Conservation (phyloP, 805 yeast species). For the Kodamaea neixiangensis region DNA sequence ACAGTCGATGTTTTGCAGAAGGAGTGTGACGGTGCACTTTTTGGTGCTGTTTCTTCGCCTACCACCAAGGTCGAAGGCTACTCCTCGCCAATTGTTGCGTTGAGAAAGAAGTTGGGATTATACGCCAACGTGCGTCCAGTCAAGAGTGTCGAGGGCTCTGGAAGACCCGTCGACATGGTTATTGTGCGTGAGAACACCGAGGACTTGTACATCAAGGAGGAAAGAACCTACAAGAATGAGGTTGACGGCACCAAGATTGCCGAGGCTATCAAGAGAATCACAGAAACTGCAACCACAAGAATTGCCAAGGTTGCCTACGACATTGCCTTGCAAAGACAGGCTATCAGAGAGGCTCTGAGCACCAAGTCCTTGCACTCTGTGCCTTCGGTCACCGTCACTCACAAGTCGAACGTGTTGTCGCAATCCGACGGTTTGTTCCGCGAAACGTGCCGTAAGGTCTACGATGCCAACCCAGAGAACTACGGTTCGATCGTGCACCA, state of each 20-base stretch:
- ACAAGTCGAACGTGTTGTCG: constrained; percentile 92
- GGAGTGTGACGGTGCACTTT: constrained; percentile 94
- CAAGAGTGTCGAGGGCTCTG: constrained; percentile 83
- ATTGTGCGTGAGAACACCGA: constrained; percentile 99
- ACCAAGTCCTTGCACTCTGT: constrained; percentile 34
- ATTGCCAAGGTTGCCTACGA: constrained; percentile 92
- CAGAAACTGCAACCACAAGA: constrained; percentile 80
- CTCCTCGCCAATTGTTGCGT: constrained; percentile 98
- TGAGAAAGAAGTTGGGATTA: constrained; percentile 90
- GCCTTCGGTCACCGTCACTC: constrained; percentile 87
- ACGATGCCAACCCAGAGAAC: constrained; percentile 55
- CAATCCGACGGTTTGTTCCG: constrained; percentile 95
- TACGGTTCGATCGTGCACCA: constrained; percentile 67
- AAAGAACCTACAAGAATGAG: constrained; percentile 61
- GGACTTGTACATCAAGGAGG: constrained; percentile 95
- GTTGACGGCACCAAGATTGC: constrained; percentile 88
- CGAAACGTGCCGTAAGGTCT: constrained; percentile 71
- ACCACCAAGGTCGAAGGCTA: constrained; percentile 92
- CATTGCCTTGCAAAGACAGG: constrained; percentile 89
- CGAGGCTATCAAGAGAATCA: constrained; percentile 95
- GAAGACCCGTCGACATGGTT: constrained; percentile 93
- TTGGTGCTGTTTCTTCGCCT: constrained; percentile 97
- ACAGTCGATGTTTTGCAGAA: constrained; percentile 76
- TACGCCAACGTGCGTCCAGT: constrained; percentile 98
- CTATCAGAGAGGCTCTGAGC: constrained; percentile 63